These are phyloP conservation scores for Porphyra umbilicalis DNA, from an alignment of 31 red algal genomes.

Conservation along the genomic window DNA sequence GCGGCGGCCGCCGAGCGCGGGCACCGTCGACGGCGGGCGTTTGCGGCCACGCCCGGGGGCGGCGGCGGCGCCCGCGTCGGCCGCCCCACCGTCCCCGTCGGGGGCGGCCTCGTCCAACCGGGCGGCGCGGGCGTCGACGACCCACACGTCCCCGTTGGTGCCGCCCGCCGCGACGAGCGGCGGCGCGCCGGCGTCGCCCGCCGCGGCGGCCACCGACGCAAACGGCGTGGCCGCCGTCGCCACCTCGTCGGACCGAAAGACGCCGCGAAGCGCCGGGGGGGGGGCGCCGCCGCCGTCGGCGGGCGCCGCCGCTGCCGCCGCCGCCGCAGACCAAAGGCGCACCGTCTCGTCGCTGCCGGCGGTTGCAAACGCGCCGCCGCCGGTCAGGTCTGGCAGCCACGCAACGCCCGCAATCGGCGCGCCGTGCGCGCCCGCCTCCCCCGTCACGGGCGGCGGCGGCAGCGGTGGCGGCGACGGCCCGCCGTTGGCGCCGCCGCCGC, in stretches of 20 bases:
- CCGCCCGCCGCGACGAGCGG: neutral
- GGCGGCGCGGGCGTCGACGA: neutral
- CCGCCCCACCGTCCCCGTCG: neutral
- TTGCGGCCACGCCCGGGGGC: neutral
- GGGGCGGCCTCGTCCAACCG: neutral
- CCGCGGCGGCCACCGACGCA: constrained; percentile 10
- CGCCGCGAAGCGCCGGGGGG: neutral
- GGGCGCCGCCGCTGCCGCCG: neutral
- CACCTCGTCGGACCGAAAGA: constrained; percentile 12
- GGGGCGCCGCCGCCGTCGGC: neutral
- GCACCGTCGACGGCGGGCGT: constrained; percentile 4
- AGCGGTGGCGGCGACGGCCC: constrained; percentile 10
- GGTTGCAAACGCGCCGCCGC: constrained; percentile 26
- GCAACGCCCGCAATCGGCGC: constrained; percentile 47
- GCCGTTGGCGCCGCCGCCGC: neutral
- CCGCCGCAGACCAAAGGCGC: constrained; percentile 28
- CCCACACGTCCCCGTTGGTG: neutral
- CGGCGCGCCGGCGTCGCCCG: neutral
- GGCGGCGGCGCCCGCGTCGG: neutral
- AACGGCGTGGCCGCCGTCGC: constrained; percentile 7
- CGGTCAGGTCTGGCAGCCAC: constrained; percentile 23
- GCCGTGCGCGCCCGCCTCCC: constrained; percentile 10
- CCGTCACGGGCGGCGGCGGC: constrained; percentile 7
- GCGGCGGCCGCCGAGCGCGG: constrained; percentile 1
- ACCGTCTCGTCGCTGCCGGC: constrained; percentile 46